Evolutionary conservation across 1,139 yeast species (phyloP).

Genomic region (Candida pseudoviswanathii): DNA sequence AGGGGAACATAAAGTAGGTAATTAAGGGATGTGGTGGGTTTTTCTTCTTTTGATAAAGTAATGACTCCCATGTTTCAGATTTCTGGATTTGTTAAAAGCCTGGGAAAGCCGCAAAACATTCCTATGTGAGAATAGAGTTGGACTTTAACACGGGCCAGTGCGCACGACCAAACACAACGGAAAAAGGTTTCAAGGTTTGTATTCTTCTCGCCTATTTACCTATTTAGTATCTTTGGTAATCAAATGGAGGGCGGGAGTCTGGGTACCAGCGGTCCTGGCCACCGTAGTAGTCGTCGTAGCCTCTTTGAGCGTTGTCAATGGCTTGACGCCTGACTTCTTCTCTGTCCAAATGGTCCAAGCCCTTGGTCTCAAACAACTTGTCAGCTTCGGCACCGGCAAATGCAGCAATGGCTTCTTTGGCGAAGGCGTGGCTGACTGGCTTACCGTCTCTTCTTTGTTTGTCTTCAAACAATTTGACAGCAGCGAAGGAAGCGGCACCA

Average conservation of each 20-base stretch:
- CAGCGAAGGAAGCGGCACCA: slow-evolving; percentile 39
- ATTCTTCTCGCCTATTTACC: too few species aligned
- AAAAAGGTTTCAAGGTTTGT: too few species aligned
- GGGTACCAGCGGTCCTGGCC: slow-evolving; percentile 30
- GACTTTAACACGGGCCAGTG: neutral
- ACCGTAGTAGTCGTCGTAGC: slow-evolving; percentile 33
- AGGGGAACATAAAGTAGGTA: too few species aligned
- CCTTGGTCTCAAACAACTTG: slow-evolving; percentile 37
- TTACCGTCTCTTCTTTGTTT: slow-evolving; percentile 35
- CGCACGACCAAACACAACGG: too few species aligned
- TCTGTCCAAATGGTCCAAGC: slow-evolving; percentile 36
- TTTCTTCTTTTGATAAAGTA: neutral
- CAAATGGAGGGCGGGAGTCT: slow-evolving; percentile 24
- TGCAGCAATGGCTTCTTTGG: slow-evolving; percentile 33
- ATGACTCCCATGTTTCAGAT: slow-evolving; percentile 5
- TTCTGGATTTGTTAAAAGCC: slow-evolving; percentile 1
- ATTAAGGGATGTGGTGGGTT: neutral
- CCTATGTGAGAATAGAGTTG: neutral
- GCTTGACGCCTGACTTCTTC: slow-evolving; percentile 29
- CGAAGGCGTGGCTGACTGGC: slow-evolving; percentile 33
- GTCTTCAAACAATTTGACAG: slow-evolving; percentile 34
- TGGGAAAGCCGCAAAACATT: slow-evolving; percentile 4
- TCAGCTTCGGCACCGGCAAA: slow-evolving; percentile 37
- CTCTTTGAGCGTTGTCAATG: slow-evolving; percentile 20
- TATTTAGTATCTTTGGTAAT: too few species aligned